phyloP scores from a whole-genome alignment of 148 eudicot species.

The Chenopodium berlandieri region DNA sequence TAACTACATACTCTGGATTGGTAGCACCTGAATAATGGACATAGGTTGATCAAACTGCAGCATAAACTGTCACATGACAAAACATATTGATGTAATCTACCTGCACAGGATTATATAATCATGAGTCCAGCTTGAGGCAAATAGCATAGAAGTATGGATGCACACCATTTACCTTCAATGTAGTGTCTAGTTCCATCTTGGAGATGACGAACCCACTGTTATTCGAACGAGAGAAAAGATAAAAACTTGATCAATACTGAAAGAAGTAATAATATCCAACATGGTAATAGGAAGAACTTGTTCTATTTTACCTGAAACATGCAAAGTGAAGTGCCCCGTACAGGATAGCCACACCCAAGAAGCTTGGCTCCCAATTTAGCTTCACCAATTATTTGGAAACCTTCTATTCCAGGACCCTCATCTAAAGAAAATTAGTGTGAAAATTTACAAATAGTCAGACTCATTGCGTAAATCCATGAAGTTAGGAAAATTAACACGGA shows the following conservation, averaged over 20 bases:
- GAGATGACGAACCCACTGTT: slow-evolving; percentile 95
- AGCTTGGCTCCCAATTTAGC: slow-evolving; percentile 78
- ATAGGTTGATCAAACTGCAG: slow-evolving; percentile 15
- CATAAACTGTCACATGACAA: slow-evolving; percentile 12
- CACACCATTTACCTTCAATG: slow-evolving; percentile 66
- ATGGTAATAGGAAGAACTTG: slow-evolving; percentile 1
- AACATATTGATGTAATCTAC: slow-evolving; percentile 4
- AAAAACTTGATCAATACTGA: slow-evolving; percentile 7
- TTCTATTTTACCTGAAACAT: slow-evolving; percentile 70
- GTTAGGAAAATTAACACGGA: not conserved
- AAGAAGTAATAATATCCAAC: not conserved
- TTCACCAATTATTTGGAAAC: slow-evolving; percentile 82
- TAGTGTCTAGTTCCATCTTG: slow-evolving; percentile 92
- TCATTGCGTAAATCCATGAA: not conserved
- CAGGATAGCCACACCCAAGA: slow-evolving; percentile 87
- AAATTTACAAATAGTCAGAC: not conserved
- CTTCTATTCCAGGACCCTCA: slow-evolving; percentile 84
- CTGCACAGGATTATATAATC: not conserved
- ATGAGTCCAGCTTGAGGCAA: not conserved
- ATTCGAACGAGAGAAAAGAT: slow-evolving; percentile 17
- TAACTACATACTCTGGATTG: slow-evolving; percentile 94
- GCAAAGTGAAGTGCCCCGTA: slow-evolving; percentile 88
- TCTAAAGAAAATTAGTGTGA: slow-evolving; percentile 31
- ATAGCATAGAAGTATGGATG: not conserved
- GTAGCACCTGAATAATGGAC: slow-evolving; percentile 68